Evolutionary conservation across 1,284 basidiomycete genomes (phyloP).

Genomic region (Kalmanozyma brasiliensis): DNA sequence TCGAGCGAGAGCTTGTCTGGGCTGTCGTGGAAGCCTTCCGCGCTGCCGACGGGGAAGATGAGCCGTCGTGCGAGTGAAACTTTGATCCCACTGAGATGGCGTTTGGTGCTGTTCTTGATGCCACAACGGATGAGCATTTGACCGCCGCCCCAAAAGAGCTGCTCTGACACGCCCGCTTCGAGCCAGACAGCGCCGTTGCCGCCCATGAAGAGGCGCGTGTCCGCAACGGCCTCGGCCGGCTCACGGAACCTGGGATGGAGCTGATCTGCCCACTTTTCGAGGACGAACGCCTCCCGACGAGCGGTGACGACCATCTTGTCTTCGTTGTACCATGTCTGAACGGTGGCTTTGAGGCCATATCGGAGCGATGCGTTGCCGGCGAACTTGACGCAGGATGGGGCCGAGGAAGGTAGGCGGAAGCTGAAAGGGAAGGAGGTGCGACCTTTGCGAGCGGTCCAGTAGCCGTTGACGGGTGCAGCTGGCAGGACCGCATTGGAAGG

Average conservation of each 20-base stretch:
- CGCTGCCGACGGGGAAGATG: constrained; percentile 55
- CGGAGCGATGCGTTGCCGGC: constrained; percentile 58
- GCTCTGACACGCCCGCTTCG: constrained; percentile 54
- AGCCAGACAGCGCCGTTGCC: constrained; percentile 62
- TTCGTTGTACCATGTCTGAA: constrained; percentile 61
- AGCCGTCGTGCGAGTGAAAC: constrained; percentile 54
- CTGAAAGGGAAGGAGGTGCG: constrained; percentile 61
- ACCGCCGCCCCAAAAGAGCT: constrained; percentile 57
- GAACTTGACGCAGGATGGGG: constrained; percentile 57
- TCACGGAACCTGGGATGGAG: constrained; percentile 37
- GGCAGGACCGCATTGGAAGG: constrained; percentile 63
- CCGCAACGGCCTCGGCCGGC: constrained; percentile 57
- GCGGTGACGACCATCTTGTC: constrained; percentile 56
- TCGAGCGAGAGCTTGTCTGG: constrained; percentile 46
- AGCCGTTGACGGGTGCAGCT: constrained; percentile 53
- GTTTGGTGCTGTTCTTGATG: constrained; percentile 63
- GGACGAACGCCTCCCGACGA: constrained; percentile 54
- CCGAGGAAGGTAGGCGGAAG: constrained; percentile 54
- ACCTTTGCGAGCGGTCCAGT: constrained; percentile 63
- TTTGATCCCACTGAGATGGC: constrained; percentile 57
- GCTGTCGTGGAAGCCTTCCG: constrained; percentile 45
- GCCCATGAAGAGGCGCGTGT: constrained; percentile 63
- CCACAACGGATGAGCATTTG: constrained; percentile 54
- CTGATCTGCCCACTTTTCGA: constrained; percentile 60
- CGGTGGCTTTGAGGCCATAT: constrained; percentile 59